phyloP scores from a whole-genome alignment of 2,329 filamentous ascomycete species.

The Fusarium sp. region DNA sequence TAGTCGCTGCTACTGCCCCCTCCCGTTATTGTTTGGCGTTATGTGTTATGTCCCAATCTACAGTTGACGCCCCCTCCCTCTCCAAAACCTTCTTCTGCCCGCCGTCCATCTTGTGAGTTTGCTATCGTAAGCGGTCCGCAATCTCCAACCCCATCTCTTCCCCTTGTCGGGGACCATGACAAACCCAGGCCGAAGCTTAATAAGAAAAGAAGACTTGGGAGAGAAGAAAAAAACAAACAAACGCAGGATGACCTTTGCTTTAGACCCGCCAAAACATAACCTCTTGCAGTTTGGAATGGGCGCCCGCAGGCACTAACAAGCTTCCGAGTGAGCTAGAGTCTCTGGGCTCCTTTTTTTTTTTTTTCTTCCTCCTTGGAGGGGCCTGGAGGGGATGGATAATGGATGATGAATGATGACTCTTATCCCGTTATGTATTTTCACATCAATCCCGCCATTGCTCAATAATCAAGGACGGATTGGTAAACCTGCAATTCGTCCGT shows the following conservation, averaged over 20 bases:
- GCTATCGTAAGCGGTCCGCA: constrained; percentile 43
- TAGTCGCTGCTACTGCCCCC: background rate
- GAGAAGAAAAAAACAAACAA: background rate
- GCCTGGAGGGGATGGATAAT: background rate
- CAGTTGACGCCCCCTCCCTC: background rate
- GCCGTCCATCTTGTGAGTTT: constrained; percentile 2
- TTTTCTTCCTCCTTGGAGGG: background rate
- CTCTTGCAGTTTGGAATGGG: background rate
- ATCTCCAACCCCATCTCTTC: constrained; percentile 14
- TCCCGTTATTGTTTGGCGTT: constrained; percentile 24
- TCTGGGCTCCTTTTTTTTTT: background rate
- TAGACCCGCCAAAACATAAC: background rate
- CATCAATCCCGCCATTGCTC: background rate
- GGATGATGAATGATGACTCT: constrained; percentile 43
- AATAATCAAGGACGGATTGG: background rate
- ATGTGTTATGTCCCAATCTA: constrained; percentile 3
- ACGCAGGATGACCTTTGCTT: background rate
- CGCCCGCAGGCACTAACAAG: background rate
- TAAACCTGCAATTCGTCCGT: background rate
- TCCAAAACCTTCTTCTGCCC: constrained; percentile 1
- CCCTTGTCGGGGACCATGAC: constrained; percentile 23
- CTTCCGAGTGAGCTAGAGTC: background rate
- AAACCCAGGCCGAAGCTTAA: constrained; percentile 35
- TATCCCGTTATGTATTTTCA: constrained; percentile 12
- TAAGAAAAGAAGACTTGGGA: background rate